Conservation (phyloP, 140 eudicot genomes). For the Oenanthe javanica region DNA sequence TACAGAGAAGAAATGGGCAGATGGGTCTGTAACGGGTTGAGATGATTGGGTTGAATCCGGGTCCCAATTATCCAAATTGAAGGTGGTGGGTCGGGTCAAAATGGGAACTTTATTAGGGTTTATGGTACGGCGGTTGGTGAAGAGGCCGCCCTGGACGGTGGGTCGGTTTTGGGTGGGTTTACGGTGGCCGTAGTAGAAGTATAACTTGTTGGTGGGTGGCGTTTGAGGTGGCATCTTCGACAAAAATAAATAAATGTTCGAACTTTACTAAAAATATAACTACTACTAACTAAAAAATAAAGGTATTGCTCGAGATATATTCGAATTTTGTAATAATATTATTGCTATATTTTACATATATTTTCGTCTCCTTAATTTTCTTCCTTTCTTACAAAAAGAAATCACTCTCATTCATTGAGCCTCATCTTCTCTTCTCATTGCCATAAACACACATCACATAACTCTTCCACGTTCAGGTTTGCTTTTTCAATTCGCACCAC, state of each 20-base stretch:
- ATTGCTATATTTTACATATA: too few relatives aligned
- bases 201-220: conserved; percentile 32
- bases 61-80: conserved; percentile 35
- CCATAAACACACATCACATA: background rate
- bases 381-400: background rate
- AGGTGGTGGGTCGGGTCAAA: conserved; percentile 24
- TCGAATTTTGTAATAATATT: too few relatives aligned
- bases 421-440: background rate
- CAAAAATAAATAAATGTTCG: too few relatives aligned
- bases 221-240: conserved; percentile 20
- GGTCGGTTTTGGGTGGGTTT: conserved; percentile 75
- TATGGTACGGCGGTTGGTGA: conserved; percentile 73
- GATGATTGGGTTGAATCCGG: conserved; percentile 22
- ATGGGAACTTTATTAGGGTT: conserved; percentile 62
- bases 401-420: background rate
- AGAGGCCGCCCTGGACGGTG: conserved; percentile 60
- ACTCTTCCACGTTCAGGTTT: conserved; percentile 4
- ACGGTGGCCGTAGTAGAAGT: conserved; percentile 71
- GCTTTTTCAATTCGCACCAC: conserved; percentile 1
- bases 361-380: background rate
- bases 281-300: too few relatives aligned
- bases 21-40: conserved; percentile 24
- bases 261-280: too few relatives aligned
- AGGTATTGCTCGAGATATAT: too few relatives aligned
- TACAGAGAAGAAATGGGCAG: conserved; percentile 51